These are phyloP conservation scores for Termitomyces sp. DNA, from an alignment of 768 basidiomycete genomes.

Conservation along the genomic window DNA sequence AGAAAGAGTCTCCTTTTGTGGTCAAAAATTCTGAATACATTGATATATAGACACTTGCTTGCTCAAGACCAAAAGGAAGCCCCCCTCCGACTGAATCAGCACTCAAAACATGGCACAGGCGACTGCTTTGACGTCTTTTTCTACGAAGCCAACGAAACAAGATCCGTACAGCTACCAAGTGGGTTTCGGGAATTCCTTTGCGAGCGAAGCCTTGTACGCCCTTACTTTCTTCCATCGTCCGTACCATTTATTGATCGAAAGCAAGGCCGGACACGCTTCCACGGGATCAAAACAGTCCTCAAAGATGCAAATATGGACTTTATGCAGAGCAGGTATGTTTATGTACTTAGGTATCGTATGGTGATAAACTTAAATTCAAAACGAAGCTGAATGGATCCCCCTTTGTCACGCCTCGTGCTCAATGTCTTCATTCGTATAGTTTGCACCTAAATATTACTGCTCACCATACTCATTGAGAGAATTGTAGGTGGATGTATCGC, in stretches of 20 bases:
- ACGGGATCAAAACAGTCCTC: constrained; percentile 53
- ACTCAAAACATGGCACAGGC: constrained; percentile 22
- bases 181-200: constrained; percentile 55
- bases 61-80: neutral
- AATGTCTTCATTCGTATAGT: constrained; percentile 47
- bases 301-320: constrained; percentile 57
- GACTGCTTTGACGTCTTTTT: constrained; percentile 33
- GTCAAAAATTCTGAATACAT: neutral
- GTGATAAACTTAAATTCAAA: neutral
- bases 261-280: constrained; percentile 52
- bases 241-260: neutral
- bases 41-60: neutral
- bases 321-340: constrained; percentile 48
- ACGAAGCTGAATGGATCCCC: constrained; percentile 54
- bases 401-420: constrained; percentile 50
- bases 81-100: neutral
- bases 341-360: neutral
- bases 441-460: neutral
- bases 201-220: constrained; percentile 49
- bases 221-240: neutral
- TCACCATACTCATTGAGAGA: neutral
- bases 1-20: neutral
- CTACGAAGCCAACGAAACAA: constrained; percentile 29
- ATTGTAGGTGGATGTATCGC: constrained; percentile 54
- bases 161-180: constrained; percentile 57